Evolutionary conservation across 129 eudicot genomes (phyloP), one percentile per base, ranked within the genome.

Genomic region (Oenanthe sinensis): DNA sequence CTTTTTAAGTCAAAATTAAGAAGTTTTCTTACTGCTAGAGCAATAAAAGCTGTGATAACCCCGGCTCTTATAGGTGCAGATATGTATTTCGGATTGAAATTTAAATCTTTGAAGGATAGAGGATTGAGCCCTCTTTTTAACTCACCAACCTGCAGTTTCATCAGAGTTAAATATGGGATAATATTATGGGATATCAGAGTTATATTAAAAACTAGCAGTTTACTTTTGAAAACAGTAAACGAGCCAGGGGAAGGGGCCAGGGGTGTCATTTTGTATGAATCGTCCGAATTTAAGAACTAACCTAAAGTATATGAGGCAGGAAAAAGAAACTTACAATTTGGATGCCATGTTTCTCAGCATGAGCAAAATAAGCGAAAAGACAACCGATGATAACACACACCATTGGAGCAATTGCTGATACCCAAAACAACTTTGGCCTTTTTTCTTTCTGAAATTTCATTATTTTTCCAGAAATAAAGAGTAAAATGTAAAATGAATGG

Each of bases 391-490:
- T 28, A 30, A 96, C 99, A 8, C 83, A 85, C 75, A 84, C 80
- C 75, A 92, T 85, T 3, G 99, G 99, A 60, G 91, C 95, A 52
- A 90, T 85, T 11, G 99, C 99, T 42, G 99, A 87, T 55, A 96
- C 89, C 94, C 92, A 88, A 77, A 92, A 92, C 47, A 92, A 48
- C 80, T 90, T 89, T 4, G 99, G 97, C 54, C 79, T 90, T 86
- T 81, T 92, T 58, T 86, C 83, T 72, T 88, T 96, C 99, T 96
- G 97, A 79, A 83, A 47, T 37, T 65, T 71, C 26, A 43, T 76
- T n/a, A 28, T 63, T 22, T 52, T 71, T 49, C 10, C 20, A 1
- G 39, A 11, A 8, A 40, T 60, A 58, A 58, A 58, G 30, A 58
- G 33, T 58, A 14, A n/a, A 54, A 58, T 2, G 12, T 60, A 15